phyloP scores from a whole-genome alignment of 2,329 filamentous ascomycete species.

The Aspergillus alliaceus region DNA sequence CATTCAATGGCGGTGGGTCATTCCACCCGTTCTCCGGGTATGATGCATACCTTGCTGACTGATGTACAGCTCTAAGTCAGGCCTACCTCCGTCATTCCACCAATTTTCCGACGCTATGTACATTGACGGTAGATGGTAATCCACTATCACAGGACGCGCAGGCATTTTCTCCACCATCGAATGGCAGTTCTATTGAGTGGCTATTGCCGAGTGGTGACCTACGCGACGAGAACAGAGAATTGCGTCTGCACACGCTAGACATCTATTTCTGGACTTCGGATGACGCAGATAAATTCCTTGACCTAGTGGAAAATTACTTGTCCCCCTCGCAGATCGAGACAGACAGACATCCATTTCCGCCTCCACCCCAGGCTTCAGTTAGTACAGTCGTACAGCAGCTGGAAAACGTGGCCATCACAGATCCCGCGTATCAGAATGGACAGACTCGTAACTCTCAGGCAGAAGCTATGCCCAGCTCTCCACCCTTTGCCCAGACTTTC shows the following conservation, averaged over 20 bases:
- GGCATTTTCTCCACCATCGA: constrained; percentile 25
- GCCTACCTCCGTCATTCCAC: constrained; percentile 57
- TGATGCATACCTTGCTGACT: constrained; percentile 1
- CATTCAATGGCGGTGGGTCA: constrained; percentile 59
- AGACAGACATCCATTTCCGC: constrained; percentile 44
- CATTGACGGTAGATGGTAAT: constrained; percentile 53
- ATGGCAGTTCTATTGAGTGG: constrained; percentile 51
- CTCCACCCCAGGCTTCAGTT: constrained; percentile 30
- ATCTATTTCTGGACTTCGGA: constrained; percentile 65
- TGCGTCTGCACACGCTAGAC: constrained; percentile 60
- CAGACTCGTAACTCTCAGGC: constrained; percentile 41
- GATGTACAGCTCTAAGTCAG: constrained; percentile 49
- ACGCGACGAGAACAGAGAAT: constrained; percentile 52
- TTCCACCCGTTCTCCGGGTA: not conserved
- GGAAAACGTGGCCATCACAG: constrained; percentile 61
- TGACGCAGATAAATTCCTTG: constrained; percentile 57
- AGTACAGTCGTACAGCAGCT: constrained; percentile 64
- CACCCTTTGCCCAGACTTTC: constrained; percentile 18
- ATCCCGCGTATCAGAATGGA: constrained; percentile 49
- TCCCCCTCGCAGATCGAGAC: constrained; percentile 48
- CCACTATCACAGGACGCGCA: constrained; percentile 25
- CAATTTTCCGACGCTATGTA: constrained; percentile 61
- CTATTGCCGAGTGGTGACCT: constrained; percentile 55
- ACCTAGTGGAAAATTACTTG: constrained; percentile 41
- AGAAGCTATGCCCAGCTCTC: constrained; percentile 19